Evolutionary conservation across 2,329 filamentous ascomycete species (phyloP), one percentile per base, ranked within the genome.

Genomic region (Cladosporium austrohemisphaericum): DNA sequence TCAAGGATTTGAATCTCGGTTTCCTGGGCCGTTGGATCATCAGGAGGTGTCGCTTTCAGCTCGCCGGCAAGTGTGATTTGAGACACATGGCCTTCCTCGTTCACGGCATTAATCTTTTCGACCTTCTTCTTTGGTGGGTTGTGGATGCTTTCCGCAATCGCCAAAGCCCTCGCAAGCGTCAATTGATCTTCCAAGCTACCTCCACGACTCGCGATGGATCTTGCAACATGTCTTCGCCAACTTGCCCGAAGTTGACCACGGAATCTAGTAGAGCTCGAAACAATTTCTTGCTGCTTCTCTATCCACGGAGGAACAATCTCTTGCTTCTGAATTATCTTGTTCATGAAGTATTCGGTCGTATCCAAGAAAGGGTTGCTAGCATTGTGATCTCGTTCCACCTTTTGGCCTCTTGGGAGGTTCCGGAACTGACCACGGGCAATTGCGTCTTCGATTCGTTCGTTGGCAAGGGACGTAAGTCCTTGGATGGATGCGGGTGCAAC

Each of bases 301-400:
- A 98, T 97, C 93, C 93, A 98, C 0, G 92, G 92, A 1, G 93
- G 93, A 1, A 95, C 88, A 52, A 97, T 88, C 16, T 95, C 91
- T 68, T 98, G 93, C 51, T 86, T 85, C 70, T 96, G 88, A 55
- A 98, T 96, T 74, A 97, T 96, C 70, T 94, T 93, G 71, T 98
- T 97, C 85, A 97, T 86, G 60, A 97, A 88, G 66, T 96, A 96
- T 68, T 97, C 92, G 0, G 93, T 97, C 0, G 92, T 97, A 63
- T 97, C 89, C 50, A 97, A 81, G 62, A 95, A 97, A 0, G 93
- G 90, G 58, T 86, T 94, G 58, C 85, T 85, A 1, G 88, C 86
- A 56, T 88, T 83, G 43, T 87, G 74, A 58, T 97, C 91, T n/a
- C 85, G 74, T 65, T 91, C 81, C n/a, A 92, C 76, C 5, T 82